Conservation (phyloP, 176 grass and related monocot species). For the Phoenix roebelenii region DNA sequence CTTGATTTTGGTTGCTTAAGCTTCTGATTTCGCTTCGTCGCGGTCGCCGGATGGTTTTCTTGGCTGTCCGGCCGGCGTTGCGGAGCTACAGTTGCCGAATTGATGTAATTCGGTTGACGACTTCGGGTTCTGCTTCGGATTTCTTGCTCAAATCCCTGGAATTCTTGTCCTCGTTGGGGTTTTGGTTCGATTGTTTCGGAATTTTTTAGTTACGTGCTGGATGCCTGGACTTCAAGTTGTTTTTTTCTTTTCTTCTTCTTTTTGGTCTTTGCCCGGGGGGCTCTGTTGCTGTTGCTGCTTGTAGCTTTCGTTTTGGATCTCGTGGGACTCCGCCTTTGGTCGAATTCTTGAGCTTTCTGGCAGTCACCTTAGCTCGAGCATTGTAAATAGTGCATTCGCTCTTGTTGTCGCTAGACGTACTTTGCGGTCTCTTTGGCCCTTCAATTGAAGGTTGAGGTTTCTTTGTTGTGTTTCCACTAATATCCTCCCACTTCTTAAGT, state of each 20-base stretch:
- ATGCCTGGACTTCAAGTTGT: background rate
- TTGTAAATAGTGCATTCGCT: too few species aligned
- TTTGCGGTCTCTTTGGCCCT: too few species aligned
- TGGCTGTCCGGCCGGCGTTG: background rate
- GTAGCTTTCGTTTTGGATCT: too few species aligned
- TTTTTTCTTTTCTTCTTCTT: background rate
- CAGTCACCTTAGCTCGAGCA: too few species aligned
- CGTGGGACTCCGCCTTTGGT: too few species aligned
- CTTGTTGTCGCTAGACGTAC: too few species aligned
- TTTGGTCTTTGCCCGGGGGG: too few species aligned
- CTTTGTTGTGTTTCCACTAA: too few species aligned
- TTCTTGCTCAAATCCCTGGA: background rate
- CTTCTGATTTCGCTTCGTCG: conserved; percentile 1
- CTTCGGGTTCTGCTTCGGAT: background rate
- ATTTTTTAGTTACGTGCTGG: background rate
- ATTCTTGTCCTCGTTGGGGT: background rate
- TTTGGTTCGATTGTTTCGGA: background rate
- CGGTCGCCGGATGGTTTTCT: background rate
- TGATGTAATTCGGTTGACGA: background rate
- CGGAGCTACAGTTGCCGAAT: background rate
- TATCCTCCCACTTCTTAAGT: too few species aligned
- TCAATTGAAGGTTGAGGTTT: too few species aligned
- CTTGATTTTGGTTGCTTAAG: background rate
- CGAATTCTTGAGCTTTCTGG: too few species aligned
- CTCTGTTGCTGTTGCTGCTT: too few species aligned